Evolutionary conservation across 2,329 filamentous ascomycete species (phyloP).

Genomic region (Calonectria montana): DNA sequence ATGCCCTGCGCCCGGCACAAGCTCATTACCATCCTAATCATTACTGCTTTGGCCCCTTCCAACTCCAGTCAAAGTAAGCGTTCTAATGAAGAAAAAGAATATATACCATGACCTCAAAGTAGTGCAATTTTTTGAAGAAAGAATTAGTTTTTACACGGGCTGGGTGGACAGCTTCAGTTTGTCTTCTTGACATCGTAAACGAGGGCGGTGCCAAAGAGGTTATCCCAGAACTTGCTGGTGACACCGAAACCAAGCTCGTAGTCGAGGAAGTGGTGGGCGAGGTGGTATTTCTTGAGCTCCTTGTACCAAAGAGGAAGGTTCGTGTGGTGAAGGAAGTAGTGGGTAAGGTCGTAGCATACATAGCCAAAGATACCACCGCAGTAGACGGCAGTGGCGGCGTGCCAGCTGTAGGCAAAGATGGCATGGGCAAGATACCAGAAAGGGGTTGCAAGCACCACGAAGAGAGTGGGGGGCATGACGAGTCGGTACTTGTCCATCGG

Average conservation of each 20-base stretch:
- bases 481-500: conserved; percentile 99
- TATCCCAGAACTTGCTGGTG: conserved; percentile 96
- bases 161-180: conserved; percentile 36
- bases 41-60: conserved; percentile 34
- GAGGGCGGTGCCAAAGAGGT: conserved; percentile 90
- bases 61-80: conserved; percentile 33
- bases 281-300: conserved; percentile 95
- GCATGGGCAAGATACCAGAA: conserved; percentile 93
- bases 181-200: conserved; percentile 48
- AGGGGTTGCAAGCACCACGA: conserved; percentile 82
- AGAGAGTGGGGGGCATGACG: conserved; percentile 95
- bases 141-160: not conserved
- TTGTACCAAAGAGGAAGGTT: conserved; percentile 92
- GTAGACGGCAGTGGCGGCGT: conserved; percentile 80
- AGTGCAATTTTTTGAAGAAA: conserved; percentile 5
- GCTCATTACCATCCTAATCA: conserved; percentile 44
- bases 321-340: conserved; percentile 98
- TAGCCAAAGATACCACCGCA: conserved; percentile 96
- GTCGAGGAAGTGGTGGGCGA: conserved; percentile 97
- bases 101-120: conserved; percentile 30
- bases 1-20: conserved; percentile 37
- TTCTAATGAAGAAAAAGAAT: conserved; percentile 24
- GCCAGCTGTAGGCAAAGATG: conserved; percentile 88
- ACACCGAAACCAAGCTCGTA: conserved; percentile 98
- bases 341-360: conserved; percentile 94